These are phyloP conservation scores for Verbena officinalis DNA, from an alignment of 257 asterid genomes.

Conservation along the genomic window DNA sequence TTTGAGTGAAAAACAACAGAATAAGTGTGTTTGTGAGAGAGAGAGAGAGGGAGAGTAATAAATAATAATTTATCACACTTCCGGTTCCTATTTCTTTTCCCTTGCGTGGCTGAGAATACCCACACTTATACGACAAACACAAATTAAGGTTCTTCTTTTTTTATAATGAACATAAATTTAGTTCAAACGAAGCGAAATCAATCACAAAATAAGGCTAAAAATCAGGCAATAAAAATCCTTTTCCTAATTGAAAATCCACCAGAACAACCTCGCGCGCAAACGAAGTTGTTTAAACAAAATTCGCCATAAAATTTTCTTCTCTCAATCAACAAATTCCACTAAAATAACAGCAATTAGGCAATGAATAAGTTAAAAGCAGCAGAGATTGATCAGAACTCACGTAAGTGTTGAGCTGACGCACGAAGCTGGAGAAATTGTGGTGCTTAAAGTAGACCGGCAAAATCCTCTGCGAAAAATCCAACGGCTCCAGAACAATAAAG, in stretches of 20 bases:
- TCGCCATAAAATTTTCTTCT: not conserved
- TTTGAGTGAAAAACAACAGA: not conserved
- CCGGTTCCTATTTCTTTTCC: not conserved
- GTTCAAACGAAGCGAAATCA: not conserved
- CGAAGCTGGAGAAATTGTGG: conserved; percentile 90
- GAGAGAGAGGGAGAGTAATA: not conserved
- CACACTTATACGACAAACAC: not conserved
- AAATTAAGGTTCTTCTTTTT: not conserved
- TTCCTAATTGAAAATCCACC: too few relatives aligned
- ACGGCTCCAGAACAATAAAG: conserved; percentile 68
- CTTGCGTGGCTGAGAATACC: conserved; percentile 12
- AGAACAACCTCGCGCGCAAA: too few relatives aligned
- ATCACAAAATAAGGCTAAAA: too few relatives aligned
- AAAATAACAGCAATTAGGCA: not conserved
- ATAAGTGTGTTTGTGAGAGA: not conserved
- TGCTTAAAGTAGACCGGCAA: conserved; percentile 82
- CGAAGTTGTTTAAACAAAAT: not conserved
- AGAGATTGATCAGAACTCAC: conserved; percentile 42
- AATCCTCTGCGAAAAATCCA: conserved; percentile 67
- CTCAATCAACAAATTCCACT: not conserved
- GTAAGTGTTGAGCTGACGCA: conserved; percentile 92
- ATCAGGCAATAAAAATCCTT: not conserved
- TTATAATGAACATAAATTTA: too few relatives aligned
- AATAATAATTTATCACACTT: not conserved
- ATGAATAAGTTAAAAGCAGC: not conserved